Base-by-base conservation (phyloP, 208 protist genomes). In the Leishmania martiniquensis region DNA sequence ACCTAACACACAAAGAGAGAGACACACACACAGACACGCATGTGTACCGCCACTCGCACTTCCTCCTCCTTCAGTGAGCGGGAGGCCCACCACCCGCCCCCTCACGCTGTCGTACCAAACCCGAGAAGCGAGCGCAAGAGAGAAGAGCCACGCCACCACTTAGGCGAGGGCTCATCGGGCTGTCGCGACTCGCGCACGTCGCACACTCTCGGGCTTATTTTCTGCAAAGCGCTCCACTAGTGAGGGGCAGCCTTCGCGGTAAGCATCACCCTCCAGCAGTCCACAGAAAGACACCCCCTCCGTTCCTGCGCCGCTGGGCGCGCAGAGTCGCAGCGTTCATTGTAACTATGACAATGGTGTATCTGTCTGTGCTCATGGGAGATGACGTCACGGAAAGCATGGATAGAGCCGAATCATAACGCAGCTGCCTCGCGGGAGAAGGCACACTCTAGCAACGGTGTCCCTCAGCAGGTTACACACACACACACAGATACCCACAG, bases 181-280 rank as follows among this genome's bases (percentile, higher is more conserved):
- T 29, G 20, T 20, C 32, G 42, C 47, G 13, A 9, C 7, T 60
- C 32, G 20, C 9, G 2, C 20, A 68, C 62, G 45, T 25, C 15
- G 45, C 5, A n/a, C 20, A n/a, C 44, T 87, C 80, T 90, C 55
- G 86, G 85, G 85, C 80, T 89, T 89, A 87, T 89, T 89, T 89
- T 87, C 85, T 89, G 77, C 85, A 73, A 89, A 89, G 82, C 78
- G 82, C 84, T 89, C 82, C 85, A 89, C 70, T 63, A 63, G 65
- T 57, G 57, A 39, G 39, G 54, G 85, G 82, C 76, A 89, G 73
- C 85, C 85, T 83, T 83, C 85, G 85, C 83, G 85, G 85, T 89
- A 88, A 87, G 87, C 83, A 84, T 88, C 81, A 85, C 84, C 78
- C 82, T 29, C 42, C 66, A 32, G 17, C 44, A 4, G 54, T 39